Evolutionary conservation across 148 eudicot genomes (phyloP).

Genomic region (Nepenthes gracilis): DNA sequence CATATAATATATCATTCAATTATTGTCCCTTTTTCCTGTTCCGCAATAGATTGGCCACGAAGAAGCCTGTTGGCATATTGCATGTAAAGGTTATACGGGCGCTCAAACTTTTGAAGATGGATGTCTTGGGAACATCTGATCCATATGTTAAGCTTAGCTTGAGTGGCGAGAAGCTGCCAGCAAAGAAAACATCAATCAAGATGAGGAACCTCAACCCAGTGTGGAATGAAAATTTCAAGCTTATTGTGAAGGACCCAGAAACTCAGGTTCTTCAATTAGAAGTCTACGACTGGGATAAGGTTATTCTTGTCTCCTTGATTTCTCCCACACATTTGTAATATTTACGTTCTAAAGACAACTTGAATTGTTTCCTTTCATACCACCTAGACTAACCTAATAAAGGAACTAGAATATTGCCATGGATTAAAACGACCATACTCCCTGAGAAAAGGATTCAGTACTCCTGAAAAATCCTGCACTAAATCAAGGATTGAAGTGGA

Average conservation of each 20-base stretch:
- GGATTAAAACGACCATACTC: too few relatives aligned
- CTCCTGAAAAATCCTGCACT: too few relatives aligned
- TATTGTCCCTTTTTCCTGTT: background rate
- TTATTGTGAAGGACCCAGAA: conserved; percentile 74
- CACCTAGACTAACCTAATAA: too few relatives aligned
- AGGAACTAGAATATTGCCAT: too few relatives aligned
- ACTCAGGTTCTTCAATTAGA: conserved; percentile 57
- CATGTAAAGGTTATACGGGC: conserved; percentile 80
- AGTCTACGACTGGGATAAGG: conserved; percentile 92
- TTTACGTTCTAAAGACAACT: too few relatives aligned
- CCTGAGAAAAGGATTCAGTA: too few relatives aligned
- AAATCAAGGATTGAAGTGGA: too few relatives aligned
- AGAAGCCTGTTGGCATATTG: conserved; percentile 83
- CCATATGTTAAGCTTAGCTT: conserved; percentile 82
- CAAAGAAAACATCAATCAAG: conserved; percentile 68
- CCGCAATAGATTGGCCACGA: conserved; percentile 30
- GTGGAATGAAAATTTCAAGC: conserved; percentile 85
- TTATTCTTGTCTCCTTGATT: conserved; percentile 5
- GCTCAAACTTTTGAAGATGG: conserved; percentile 75
- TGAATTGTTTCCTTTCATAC: too few relatives aligned
- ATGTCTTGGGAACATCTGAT: conserved; percentile 79
- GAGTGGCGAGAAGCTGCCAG: conserved; percentile 50
- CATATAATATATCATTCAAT: background rate
- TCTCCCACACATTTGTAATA: background rate
- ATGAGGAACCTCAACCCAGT: conserved; percentile 73